Evolutionary conservation across 129 eudicot genomes (phyloP).

Genomic region (Artemisia annua): DNA sequence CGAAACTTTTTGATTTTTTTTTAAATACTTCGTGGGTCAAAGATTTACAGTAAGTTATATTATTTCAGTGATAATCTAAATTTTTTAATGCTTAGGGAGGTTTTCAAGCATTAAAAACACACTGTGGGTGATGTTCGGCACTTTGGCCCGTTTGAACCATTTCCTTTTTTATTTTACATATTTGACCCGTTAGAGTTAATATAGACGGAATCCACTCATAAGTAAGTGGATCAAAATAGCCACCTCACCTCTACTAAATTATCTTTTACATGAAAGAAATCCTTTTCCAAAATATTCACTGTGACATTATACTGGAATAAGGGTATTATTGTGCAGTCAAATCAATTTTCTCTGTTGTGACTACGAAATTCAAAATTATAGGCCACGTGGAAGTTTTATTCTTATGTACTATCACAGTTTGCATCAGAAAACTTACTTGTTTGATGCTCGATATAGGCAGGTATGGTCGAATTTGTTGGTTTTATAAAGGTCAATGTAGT

Average conservation of each 20-base stretch:
- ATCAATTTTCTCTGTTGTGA: not conserved
- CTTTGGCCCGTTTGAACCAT: not conserved
- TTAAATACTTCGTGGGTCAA: not conserved
- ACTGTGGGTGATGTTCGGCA: not conserved
- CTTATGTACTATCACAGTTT: conserved; percentile 6
- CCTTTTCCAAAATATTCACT: not conserved
- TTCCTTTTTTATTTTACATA: not conserved
- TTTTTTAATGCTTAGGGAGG: not conserved
- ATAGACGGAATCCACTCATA: not conserved
- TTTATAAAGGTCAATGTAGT: conserved; percentile 88
- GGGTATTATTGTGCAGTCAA: not conserved
- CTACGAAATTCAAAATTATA: not conserved
- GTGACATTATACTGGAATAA: not conserved
- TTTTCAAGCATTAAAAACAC: not conserved
- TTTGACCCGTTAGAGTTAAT: conserved; percentile 1
- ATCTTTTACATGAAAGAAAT: not conserved
- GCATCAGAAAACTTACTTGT: conserved; percentile 8
- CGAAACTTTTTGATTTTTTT: not conserved
- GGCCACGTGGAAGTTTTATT: not conserved
- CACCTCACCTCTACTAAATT: not conserved
- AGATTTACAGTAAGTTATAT: not conserved
- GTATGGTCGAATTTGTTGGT: conserved; percentile 96
- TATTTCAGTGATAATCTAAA: not conserved
- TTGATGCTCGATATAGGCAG: conserved; percentile 62
- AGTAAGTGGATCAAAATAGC: not conserved